Evolutionary conservation across 1,284 basidiomycete genomes (phyloP).

Genomic region (Porogramme epimiltina): DNA sequence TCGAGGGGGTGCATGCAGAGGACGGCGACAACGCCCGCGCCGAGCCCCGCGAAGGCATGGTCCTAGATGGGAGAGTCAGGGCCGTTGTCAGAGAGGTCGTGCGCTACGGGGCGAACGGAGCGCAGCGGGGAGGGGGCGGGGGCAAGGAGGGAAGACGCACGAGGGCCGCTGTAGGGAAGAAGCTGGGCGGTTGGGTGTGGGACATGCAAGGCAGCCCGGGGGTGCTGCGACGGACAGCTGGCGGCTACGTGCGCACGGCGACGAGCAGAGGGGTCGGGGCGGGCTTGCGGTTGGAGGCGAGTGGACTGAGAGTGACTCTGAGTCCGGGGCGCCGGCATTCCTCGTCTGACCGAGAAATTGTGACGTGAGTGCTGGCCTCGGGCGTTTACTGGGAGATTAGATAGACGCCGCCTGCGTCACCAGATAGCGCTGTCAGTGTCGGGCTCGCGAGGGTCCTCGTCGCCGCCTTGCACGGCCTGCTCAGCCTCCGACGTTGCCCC

Average conservation of each 20-base stretch:
- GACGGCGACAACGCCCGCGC: slow-evolving; percentile 91
- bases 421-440: background rate
- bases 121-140: background rate
- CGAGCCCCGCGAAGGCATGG: slow-evolving; percentile 93
- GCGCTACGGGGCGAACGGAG: background rate
- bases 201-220: slow-evolving; percentile 11
- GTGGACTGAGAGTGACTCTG: background rate
- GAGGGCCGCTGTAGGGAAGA: slow-evolving; percentile 72
- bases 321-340: background rate
- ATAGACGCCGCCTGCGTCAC: slow-evolving; percentile 6
- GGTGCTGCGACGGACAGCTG: background rate
- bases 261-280: background rate
- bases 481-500: background rate
- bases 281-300: slow-evolving; percentile 1
- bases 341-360: slow-evolving; percentile 1
- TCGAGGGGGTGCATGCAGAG: slow-evolving; percentile 98
- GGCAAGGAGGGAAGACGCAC: slow-evolving; percentile 31
- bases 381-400: slow-evolving; percentile 11
- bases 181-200: slow-evolving; percentile 47
- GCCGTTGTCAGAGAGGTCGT: slow-evolving; percentile 4
- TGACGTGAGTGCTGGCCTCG: background rate
- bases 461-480: background rate
- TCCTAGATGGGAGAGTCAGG: slow-evolving; percentile 51
- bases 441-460: background rate
- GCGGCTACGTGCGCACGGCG: too few relatives aligned